These are phyloP conservation scores for Verticillium albo-atrum DNA, from an alignment of 2,329 filamentous ascomycete species.

Conservation along the genomic window DNA sequence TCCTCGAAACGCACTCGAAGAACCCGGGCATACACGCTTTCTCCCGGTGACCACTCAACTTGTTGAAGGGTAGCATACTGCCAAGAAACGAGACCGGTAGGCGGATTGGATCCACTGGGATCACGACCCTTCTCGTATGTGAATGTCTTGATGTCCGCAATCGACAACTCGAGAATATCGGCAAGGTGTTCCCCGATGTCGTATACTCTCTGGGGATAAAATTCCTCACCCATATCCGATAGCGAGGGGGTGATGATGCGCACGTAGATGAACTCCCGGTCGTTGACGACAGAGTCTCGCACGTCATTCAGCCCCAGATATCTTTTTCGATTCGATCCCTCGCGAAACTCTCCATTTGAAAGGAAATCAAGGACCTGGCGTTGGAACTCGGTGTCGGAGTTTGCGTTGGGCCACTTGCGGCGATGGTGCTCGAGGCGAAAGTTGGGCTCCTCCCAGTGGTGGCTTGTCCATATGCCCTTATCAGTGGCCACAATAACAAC, in stretches of 20 bases:
- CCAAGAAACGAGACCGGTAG: not conserved
- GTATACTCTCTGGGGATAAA: not conserved
- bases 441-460: slow-evolving; percentile 6
- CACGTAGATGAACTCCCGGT: not conserved
- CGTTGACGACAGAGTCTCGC: not conserved
- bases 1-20: not conserved
- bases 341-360: not conserved
- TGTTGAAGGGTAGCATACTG: not conserved
- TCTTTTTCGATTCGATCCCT: not conserved
- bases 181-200: not conserved
- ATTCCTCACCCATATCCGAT: not conserved
- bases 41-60: not conserved
- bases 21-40: not conserved
- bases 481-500: slow-evolving; percentile 1
- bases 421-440: not conserved
- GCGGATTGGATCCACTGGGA: not conserved
- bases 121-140: not conserved
- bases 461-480: slow-evolving; percentile 2
- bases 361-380: not conserved
- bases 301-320: not conserved
- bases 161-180: not conserved
- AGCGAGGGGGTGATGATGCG: not conserved
- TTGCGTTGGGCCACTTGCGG: not conserved
- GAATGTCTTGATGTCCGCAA: not conserved
- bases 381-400: not conserved